Evolutionary conservation across 2,329 filamentous ascomycete species (phyloP).

Genomic region (Parafenestella ontariensis): DNA sequence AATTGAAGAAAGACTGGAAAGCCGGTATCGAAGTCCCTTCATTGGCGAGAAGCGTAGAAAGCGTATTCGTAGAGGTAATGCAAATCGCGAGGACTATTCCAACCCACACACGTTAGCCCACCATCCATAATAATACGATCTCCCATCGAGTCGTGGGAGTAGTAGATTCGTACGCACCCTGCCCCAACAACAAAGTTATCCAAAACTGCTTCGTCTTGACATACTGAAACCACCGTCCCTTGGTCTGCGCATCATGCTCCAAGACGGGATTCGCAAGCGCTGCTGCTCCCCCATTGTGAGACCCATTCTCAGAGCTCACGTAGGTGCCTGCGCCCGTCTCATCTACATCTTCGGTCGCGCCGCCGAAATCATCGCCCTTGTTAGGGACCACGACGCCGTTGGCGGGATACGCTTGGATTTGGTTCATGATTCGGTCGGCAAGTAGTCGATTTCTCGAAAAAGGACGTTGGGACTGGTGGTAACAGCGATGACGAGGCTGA

Average conservation of each 20-base stretch:
- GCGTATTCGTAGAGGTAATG: conserved; percentile 92
- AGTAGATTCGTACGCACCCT: conserved; percentile 36
- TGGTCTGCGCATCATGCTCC: conserved; percentile 49
- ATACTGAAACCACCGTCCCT: conserved; percentile 68
- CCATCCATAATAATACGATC: too few relatives aligned
- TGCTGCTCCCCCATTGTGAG: conserved; percentile 10
- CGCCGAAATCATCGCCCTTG: conserved; percentile 27
- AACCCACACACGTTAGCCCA: too few relatives aligned
- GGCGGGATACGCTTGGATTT: conserved; percentile 17
- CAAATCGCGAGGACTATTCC: conserved; percentile 66
- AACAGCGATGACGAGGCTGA: neutral
- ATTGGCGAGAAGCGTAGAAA: conserved; percentile 75
- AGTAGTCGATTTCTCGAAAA: neutral
- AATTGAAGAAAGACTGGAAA: conserved; percentile 96
- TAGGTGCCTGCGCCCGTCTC: conserved; percentile 26
- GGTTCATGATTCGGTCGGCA: conserved; percentile 13
- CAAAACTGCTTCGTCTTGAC: conserved; percentile 87
- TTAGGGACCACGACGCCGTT: conserved; percentile 18
- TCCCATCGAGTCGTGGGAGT: too few relatives aligned
- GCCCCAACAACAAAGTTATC: conserved; percentile 78
- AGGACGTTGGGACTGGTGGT: neutral
- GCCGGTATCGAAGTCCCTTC: conserved; percentile 83
- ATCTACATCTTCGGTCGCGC: conserved; percentile 17
- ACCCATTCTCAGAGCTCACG: conserved; percentile 41
- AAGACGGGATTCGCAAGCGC: conserved; percentile 27